Conservation (phyloP, 768 basidiomycete genomes). For the Gloeophyllum trabeum region DNA sequence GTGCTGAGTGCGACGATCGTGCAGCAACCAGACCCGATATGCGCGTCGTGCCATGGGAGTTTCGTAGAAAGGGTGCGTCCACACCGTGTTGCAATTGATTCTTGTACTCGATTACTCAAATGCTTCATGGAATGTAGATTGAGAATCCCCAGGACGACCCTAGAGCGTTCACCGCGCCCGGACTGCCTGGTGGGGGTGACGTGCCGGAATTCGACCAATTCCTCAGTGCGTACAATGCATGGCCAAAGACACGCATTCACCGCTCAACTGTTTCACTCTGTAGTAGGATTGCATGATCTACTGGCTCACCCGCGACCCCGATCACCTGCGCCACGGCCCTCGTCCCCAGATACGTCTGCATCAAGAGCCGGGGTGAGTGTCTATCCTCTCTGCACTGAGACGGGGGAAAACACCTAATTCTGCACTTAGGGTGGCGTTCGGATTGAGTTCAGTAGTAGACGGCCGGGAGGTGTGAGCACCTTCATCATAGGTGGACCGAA, state of each 20-base stretch:
- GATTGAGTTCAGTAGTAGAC: constrained; percentile 23
- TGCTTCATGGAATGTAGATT: constrained; percentile 33
- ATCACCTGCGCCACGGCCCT: background rate
- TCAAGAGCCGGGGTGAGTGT: constrained; percentile 8
- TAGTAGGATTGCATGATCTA: background rate
- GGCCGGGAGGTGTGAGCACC: constrained; percentile 18
- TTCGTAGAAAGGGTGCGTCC: constrained; percentile 73
- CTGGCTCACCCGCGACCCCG: constrained; percentile 3
- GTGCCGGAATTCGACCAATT: constrained; percentile 32
- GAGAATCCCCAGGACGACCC: constrained; percentile 71
- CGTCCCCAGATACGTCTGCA: background rate
- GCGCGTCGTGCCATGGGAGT: constrained; percentile 68
- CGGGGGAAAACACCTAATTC: no score
- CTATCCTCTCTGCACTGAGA: constrained; percentile 4
- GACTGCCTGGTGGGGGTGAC: constrained; percentile 15
- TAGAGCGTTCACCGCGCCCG: constrained; percentile 41
- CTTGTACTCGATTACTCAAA: background rate
- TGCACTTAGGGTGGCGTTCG: constrained; percentile 21
- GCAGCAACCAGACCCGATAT: constrained; percentile 73
- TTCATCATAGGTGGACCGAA: constrained; percentile 26
- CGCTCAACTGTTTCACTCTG: constrained; percentile 2
- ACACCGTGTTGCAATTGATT: background rate
- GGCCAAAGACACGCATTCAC: no score
- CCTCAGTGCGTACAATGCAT: constrained; percentile 25
- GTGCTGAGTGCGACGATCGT: constrained; percentile 2